These are phyloP conservation scores for Cyclotella kingstonii DNA, from an alignment of 108 stramenopile species.

Conservation along the genomic window DNA sequence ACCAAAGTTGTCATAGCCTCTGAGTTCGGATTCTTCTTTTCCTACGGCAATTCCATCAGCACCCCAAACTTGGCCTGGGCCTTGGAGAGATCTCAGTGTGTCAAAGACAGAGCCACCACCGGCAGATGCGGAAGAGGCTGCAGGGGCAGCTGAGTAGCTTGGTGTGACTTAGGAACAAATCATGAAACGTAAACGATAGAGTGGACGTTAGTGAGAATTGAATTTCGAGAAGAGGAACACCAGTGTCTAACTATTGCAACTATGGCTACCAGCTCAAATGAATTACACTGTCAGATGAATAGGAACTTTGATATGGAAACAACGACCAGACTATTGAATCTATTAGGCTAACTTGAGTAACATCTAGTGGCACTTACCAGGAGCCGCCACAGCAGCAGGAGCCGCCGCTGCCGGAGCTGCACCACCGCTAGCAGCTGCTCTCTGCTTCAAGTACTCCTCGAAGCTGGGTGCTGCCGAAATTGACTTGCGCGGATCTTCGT, in stretches of 20 bases:
- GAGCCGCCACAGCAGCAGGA: slow-evolving; percentile 11
- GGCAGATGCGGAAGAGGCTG: slow-evolving; percentile 13
- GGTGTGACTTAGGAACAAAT: too few relatives aligned
- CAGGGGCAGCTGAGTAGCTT: slow-evolving; percentile 23
- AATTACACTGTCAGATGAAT: too few relatives aligned
- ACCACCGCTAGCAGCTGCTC: not conserved
- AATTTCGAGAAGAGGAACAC: too few relatives aligned
- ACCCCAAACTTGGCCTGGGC: slow-evolving; percentile 72
- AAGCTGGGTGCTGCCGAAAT: not conserved
- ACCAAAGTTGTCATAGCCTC: slow-evolving; percentile 72
- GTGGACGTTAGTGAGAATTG: too few relatives aligned
- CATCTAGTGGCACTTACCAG: too few relatives aligned
- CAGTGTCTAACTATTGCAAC: too few relatives aligned
- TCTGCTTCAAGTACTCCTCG: slow-evolving; percentile 85
- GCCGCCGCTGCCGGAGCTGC: slow-evolving; percentile 22
- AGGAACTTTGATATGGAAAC: too few relatives aligned
- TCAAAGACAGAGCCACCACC: slow-evolving; percentile 12
- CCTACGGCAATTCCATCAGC: slow-evolving; percentile 65
- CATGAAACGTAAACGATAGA: too few relatives aligned
- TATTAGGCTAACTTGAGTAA: too few relatives aligned
- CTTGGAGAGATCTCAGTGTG: slow-evolving; percentile 50
- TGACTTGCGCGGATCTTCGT: slow-evolving; percentile 25
- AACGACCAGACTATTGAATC: too few relatives aligned
- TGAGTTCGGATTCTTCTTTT: slow-evolving; percentile 65
- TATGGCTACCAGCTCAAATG: too few relatives aligned